Evolutionary conservation across 2,329 filamentous ascomycete genomes (phyloP).

Genomic region (Alternaria solani): DNA sequence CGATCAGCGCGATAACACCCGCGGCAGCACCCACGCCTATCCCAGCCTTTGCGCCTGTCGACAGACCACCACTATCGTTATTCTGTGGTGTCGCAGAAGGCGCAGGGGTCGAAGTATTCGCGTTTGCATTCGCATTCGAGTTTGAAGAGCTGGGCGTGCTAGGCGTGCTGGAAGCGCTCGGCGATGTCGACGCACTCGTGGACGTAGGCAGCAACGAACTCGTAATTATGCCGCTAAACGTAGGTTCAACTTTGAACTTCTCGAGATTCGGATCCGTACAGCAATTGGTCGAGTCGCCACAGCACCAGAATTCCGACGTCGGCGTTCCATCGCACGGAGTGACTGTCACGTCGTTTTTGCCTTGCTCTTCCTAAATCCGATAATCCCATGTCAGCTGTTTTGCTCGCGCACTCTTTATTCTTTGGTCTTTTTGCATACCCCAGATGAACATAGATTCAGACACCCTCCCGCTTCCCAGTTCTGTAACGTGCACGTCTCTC

Average conservation of each 20-base stretch:
- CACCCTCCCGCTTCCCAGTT: neutral
- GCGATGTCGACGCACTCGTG: neutral
- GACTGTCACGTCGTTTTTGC: neutral
- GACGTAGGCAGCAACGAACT: neutral
- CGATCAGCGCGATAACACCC: neutral
- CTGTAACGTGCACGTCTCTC: neutral
- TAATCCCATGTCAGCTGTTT: neutral
- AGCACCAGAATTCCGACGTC: slow-evolving; percentile 1
- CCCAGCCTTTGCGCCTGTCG: neutral
- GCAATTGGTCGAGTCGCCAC: neutral
- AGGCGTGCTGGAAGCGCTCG: neutral
- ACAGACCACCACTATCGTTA: neutral
- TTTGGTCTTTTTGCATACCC: neutral
- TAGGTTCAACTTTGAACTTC: neutral
- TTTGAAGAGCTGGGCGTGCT: neutral
- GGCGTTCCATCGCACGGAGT: slow-evolving; percentile 1
- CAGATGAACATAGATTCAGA: neutral
- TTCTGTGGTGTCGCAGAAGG: neutral
- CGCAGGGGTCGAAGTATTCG: neutral
- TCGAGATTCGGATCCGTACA: neutral
- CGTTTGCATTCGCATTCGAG: neutral
- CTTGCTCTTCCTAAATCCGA: neutral
- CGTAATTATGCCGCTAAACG: neutral
- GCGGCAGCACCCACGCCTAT: slow-evolving; percentile 1
- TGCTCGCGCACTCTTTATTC: neutral